phyloP scores from a whole-genome alignment of 2,329 filamentous ascomycete species.

The Trichoderma lentiforme region DNA sequence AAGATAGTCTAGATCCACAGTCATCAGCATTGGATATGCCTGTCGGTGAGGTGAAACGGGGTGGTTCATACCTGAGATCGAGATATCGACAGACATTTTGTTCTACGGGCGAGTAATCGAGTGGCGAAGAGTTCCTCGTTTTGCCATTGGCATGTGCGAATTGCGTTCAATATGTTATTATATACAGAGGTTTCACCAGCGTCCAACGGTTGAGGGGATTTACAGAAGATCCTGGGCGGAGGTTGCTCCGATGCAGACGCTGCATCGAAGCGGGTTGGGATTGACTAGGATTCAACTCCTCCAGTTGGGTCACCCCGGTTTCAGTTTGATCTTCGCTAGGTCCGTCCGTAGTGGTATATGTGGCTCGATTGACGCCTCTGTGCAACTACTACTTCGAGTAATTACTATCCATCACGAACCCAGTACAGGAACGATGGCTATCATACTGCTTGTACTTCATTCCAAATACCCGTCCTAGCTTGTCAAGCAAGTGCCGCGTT shows the following conservation, averaged over 20 bases:
- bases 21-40: not conserved
- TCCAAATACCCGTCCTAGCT: not conserved
- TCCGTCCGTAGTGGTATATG: not conserved
- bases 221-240: not conserved
- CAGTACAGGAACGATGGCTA: not conserved
- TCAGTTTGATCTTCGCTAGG: not conserved
- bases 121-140: not conserved
- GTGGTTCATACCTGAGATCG: conserved; percentile 3
- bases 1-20: conserved; percentile 16
- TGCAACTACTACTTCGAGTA: not conserved
- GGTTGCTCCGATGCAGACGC: not conserved
- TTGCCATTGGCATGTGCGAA: not conserved
- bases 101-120: not conserved
- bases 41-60: not conserved
- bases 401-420: not conserved
- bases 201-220: not conserved
- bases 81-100: conserved; percentile 5
- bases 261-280: not conserved
- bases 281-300: not conserved
- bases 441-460: not conserved
- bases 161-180: not conserved
- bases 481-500: not conserved
- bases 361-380: not conserved
- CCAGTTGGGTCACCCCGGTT: not conserved
- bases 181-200: not conserved